These are phyloP conservation scores for Hypoxylon fuscum DNA, from an alignment of 495 filamentous ascomycete species.

Conservation along the genomic window DNA sequence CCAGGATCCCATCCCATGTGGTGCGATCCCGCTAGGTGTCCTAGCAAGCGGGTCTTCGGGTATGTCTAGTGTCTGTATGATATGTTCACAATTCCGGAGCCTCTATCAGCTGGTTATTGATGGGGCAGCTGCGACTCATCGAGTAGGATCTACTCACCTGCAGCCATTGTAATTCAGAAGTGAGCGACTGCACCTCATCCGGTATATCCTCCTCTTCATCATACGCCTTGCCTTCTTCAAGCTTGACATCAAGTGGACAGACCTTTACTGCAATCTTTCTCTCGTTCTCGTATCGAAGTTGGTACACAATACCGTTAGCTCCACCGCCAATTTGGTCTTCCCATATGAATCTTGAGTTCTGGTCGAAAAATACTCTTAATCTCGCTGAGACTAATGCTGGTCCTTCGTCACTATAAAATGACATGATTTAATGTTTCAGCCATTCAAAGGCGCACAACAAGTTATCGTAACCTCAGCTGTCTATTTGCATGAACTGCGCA, in stretches of 20 bases:
- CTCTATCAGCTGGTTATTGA: background rate
- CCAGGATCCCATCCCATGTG: slow-evolving; percentile 22
- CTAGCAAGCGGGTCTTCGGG: slow-evolving; percentile 7
- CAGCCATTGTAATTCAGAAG: slow-evolving; percentile 10
- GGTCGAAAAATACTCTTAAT: slow-evolving; percentile 15
- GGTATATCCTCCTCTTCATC: slow-evolving; percentile 2
- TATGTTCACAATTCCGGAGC: slow-evolving; percentile 11
- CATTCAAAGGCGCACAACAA: too few species aligned
- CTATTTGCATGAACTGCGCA: too few species aligned
- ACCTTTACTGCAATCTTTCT: slow-evolving; percentile 11
- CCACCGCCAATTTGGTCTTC: slow-evolving; percentile 4
- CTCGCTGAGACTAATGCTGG: background rate
- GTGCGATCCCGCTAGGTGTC: background rate
- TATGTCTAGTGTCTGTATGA: slow-evolving; percentile 7
- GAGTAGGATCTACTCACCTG: slow-evolving; percentile 10
- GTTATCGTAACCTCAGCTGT: too few species aligned
- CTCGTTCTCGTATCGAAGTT: background rate
- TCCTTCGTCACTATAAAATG: slow-evolving; percentile 17
- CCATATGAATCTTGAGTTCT: background rate
- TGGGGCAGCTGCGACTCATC: too few species aligned
- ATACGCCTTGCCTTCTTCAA: slow-evolving; percentile 9
- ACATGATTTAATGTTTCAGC: background rate
- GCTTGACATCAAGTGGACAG: slow-evolving; percentile 6
- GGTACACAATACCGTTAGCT: slow-evolving; percentile 20
- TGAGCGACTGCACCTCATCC: slow-evolving; percentile 2